Conservation (phyloP, 1,139 yeast genomes). For the Geotrichum citri-aurantii region DNA sequence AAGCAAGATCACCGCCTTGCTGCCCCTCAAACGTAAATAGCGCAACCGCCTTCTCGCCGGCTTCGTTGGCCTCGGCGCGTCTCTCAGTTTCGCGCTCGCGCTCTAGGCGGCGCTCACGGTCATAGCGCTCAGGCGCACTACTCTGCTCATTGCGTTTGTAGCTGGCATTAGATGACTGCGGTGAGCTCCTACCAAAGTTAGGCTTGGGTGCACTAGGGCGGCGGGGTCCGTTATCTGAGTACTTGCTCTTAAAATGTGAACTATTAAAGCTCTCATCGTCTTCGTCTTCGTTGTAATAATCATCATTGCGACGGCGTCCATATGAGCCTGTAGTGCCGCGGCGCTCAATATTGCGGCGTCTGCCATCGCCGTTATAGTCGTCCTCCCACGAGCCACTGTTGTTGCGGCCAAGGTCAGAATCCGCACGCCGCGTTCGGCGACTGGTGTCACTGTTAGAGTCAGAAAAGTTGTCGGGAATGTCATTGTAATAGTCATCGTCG, state of each 20-base stretch:
- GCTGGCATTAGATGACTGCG: background rate
- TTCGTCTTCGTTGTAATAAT: conserved; percentile 2
- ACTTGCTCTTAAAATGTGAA: conserved; percentile 31
- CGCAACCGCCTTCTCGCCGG: conserved; percentile 79
- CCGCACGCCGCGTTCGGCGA: conserved; percentile 18
- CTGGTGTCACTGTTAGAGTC: conserved; percentile 27
- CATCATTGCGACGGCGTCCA: background rate
- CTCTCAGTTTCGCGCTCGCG: conserved; percentile 22
- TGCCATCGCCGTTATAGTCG: conserved; percentile 11
- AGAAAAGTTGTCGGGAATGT: conserved; percentile 54
- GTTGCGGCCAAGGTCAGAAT: background rate
- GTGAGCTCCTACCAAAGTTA: background rate
- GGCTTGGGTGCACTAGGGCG: conserved; percentile 53
- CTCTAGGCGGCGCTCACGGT: conserved; percentile 24
- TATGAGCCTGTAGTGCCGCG: conserved; percentile 6
- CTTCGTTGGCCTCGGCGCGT: conserved; percentile 28
- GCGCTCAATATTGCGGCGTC: background rate
- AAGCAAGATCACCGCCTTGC: conserved; percentile 83
- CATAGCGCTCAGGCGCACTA: conserved; percentile 23
- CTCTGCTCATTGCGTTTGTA: conserved; percentile 6
- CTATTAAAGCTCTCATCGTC: conserved; percentile 15
- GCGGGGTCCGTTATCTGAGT: conserved; percentile 32
- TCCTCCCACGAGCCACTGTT: conserved; percentile 15
- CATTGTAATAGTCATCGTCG: conserved; percentile 60
- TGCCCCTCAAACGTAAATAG: conserved; percentile 84